A percentile compares a stretch with the other conserved stretches of the same genome.
Conservation (phyloP, 139 green algal species). For the Tetraselmis chui region DNA sequence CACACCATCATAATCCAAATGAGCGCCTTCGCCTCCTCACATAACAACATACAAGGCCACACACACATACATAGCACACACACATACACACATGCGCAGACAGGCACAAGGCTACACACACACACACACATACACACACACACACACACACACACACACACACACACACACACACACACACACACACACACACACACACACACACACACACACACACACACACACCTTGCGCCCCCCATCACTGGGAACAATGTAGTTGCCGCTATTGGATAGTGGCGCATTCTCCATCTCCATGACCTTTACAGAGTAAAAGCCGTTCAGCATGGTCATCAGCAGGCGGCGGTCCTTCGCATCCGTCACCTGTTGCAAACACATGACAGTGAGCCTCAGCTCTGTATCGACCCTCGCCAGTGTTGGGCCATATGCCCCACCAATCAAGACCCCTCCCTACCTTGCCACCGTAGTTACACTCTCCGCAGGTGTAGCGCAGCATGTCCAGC, state of each 20-base stretch:
- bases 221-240: neutral
- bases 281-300: constrained; percentile 24
- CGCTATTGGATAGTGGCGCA: constrained; percentile 1
- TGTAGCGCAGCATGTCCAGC: constrained; percentile 60
- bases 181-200: too few relatives aligned
- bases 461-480: constrained; percentile 46
- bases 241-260: constrained; percentile 16
- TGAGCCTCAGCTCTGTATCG: too few relatives aligned
- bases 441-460: constrained; percentile 25
- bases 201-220: neutral
- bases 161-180: too few relatives aligned
- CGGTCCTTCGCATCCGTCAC: constrained; percentile 73
- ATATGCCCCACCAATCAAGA: too few relatives aligned
- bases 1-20: too few relatives aligned
- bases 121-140: too few relatives aligned
- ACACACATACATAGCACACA: too few relatives aligned
- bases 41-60: too few relatives aligned
- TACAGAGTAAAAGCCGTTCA: constrained; percentile 55
- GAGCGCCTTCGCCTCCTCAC: too few relatives aligned
- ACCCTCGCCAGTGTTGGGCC: too few relatives aligned
- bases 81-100: too few relatives aligned
- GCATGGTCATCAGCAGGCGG: constrained; percentile 62
- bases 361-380: neutral
- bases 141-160: neutral
- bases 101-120: too few relatives aligned